A percentile compares a stretch with the other conserved stretches of the same genome.
Evolutionary conservation across 441 rosid genomes (phyloP).

Genomic region (Pelargonium cotyledonis): DNA sequence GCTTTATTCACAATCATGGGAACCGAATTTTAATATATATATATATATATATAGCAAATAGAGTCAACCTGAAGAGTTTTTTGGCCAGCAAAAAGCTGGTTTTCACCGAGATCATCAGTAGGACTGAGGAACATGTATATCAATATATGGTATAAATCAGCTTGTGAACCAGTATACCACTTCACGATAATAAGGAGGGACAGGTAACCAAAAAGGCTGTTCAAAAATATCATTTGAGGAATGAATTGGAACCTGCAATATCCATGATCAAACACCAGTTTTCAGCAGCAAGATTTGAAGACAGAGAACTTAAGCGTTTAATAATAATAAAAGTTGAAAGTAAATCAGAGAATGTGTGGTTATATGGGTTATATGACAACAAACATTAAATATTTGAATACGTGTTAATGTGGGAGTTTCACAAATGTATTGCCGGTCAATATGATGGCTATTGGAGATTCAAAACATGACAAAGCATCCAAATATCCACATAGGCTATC

Average conservation of each 20-base stretch:
- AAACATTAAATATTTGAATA: neutral
- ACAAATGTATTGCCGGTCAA: neutral
- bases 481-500: neutral
- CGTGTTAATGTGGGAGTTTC: neutral
- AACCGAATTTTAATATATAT: too few relatives aligned
- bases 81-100: conserved; percentile 72
- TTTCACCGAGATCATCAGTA: conserved; percentile 78
- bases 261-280: neutral
- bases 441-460: neutral
- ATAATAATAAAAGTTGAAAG: neutral
- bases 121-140: conserved; percentile 98
- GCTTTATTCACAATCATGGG: too few relatives aligned
- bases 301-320: conserved; percentile 1
- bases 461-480: neutral
- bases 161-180: conserved; percentile 90
- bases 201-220: conserved; percentile 84
- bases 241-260: conserved; percentile 69
- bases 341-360: neutral
- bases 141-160: conserved; percentile 87
- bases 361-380: neutral
- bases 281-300: neutral
- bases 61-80: conserved; percentile 55
- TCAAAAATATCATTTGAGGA: conserved; percentile 86
- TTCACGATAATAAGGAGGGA: conserved; percentile 76
- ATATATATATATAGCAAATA: neutral